phyloP scores from a whole-genome alignment of 2,329 filamentous ascomycete species.

The Cercospora sp. region DNA sequence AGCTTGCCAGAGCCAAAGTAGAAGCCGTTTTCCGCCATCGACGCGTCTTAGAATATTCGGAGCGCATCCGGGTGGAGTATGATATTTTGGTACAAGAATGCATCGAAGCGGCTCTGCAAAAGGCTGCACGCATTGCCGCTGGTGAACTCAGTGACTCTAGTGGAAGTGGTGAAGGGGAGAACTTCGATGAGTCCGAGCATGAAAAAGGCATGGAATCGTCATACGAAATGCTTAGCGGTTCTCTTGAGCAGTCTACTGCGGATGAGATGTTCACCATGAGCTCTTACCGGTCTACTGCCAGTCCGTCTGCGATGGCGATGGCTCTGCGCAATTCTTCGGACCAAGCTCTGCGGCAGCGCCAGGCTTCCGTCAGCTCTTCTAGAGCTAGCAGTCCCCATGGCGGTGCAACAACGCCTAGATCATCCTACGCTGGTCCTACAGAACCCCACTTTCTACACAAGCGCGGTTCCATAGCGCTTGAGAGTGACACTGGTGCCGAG shows the following conservation, averaged over 20 bases:
- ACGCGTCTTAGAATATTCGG: slow-evolving; percentile 90
- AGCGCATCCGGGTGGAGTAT: slow-evolving; percentile 92
- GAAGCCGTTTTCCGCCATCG: slow-evolving; percentile 90
- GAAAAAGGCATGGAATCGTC: slow-evolving; percentile 19
- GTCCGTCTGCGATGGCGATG: slow-evolving; percentile 56
- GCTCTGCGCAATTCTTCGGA: slow-evolving; percentile 58
- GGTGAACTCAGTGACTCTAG: slow-evolving; percentile 80
- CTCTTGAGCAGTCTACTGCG: slow-evolving; percentile 52
- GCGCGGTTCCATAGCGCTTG: slow-evolving; percentile 74
- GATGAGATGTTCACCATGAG: slow-evolving; percentile 29
- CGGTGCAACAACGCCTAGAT: slow-evolving; percentile 79
- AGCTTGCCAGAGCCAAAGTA: slow-evolving; percentile 80
- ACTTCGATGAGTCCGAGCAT: slow-evolving; percentile 29
- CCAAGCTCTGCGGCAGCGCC: slow-evolving; percentile 49
- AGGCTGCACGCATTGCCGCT: slow-evolving; percentile 83
- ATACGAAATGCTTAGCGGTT: slow-evolving; percentile 6
- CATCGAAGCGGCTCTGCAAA: slow-evolving; percentile 85
- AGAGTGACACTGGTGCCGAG: slow-evolving; percentile 78
- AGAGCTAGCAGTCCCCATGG: slow-evolving; percentile 81
- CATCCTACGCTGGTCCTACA: slow-evolving; percentile 66
- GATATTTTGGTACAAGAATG: slow-evolving; percentile 91
- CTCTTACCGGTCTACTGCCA: slow-evolving; percentile 22
- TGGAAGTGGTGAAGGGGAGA: slow-evolving; percentile 29
- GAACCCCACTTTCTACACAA: slow-evolving; percentile 64
- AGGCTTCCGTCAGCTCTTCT: slow-evolving; percentile 70